Evolutionary conservation across 1,284 basidiomycete species (phyloP).

Genomic region (Malassezia nana): DNA sequence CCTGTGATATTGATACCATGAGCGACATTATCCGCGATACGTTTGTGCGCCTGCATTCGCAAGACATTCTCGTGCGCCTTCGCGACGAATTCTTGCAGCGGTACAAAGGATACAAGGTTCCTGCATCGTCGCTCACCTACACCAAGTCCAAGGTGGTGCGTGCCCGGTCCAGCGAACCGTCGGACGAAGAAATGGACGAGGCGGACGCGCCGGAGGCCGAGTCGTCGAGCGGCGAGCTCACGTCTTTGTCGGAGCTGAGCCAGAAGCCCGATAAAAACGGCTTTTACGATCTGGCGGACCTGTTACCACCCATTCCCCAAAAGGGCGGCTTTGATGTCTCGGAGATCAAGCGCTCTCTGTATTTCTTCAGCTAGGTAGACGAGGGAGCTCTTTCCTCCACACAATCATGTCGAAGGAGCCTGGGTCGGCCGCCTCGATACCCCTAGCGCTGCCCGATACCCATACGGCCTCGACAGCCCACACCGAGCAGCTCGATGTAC

Average conservation of each 20-base stretch:
- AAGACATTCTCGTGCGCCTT: conserved; percentile 62
- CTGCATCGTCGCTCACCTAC: conserved; percentile 21
- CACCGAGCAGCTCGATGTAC: not conserved
- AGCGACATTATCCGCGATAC: conserved; percentile 78
- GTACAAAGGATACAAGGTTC: conserved; percentile 35
- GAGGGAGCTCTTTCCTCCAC: not conserved
- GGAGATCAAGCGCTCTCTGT: conserved; percentile 55
- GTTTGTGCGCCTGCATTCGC: conserved; percentile 82
- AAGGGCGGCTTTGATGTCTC: conserved; percentile 82
- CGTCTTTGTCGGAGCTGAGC: not conserved
- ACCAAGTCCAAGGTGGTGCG: not conserved
- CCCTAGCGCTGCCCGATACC: not conserved
- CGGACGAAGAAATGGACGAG: conserved; percentile 13
- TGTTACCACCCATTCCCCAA: conserved; percentile 71
- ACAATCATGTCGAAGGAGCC: not conserved
- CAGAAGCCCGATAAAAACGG: not conserved
- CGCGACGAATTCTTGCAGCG: conserved; percentile 49
- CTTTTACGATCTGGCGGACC: conserved; percentile 65
- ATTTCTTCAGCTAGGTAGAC: conserved; percentile 36
- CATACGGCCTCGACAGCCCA: not conserved
- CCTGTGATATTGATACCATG: conserved; percentile 78
- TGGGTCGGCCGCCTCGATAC: not conserved
- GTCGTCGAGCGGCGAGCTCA: not conserved
- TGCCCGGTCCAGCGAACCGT: not conserved
- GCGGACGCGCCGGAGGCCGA: conserved; percentile 10